These are phyloP conservation scores for Auricularia cornea DNA, from an alignment of 768 basidiomycete genomes.

Conservation along the genomic window DNA sequence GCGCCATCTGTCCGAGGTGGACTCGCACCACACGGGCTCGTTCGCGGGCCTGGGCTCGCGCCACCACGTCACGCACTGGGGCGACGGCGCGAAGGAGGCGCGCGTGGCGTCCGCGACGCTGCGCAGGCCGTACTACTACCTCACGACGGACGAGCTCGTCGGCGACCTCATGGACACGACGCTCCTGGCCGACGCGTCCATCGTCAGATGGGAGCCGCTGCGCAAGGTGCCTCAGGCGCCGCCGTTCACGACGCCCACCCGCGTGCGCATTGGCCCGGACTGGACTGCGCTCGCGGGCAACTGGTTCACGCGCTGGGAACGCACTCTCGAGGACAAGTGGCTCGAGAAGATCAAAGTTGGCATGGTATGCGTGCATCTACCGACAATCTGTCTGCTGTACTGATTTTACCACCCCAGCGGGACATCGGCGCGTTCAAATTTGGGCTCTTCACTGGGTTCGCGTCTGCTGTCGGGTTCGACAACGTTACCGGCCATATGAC, in stretches of 20 bases:
- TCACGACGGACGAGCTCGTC: background rate
- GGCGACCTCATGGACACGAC: background rate
- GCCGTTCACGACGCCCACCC: background rate
- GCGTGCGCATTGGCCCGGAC: background rate
- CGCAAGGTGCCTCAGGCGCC: background rate
- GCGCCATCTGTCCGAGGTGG: background rate
- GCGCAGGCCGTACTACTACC: background rate
- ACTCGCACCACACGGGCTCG: background rate
- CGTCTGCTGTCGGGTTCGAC: background rate
- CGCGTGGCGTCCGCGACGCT: background rate
- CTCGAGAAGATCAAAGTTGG: background rate
- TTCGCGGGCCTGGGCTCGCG: background rate
- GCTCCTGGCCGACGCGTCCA: background rate
- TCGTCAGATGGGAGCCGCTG: background rate
- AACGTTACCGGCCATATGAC: background rate
- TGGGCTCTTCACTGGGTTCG: background rate
- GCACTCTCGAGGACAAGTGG: background rate
- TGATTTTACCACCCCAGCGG: background rate
- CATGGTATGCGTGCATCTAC: background rate
- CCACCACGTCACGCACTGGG: background rate
- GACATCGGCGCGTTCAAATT: background rate
- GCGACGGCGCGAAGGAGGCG: background rate
- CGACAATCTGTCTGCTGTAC: background rate
- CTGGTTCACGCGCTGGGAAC: slow-evolving; percentile 2
- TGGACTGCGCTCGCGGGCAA: background rate